Percentiles rank a stretch among this genome's conserved stretches.
Evolutionary conservation across 495 filamentous ascomycete species (phyloP).

Genomic region (Acidiella bohemica): DNA sequence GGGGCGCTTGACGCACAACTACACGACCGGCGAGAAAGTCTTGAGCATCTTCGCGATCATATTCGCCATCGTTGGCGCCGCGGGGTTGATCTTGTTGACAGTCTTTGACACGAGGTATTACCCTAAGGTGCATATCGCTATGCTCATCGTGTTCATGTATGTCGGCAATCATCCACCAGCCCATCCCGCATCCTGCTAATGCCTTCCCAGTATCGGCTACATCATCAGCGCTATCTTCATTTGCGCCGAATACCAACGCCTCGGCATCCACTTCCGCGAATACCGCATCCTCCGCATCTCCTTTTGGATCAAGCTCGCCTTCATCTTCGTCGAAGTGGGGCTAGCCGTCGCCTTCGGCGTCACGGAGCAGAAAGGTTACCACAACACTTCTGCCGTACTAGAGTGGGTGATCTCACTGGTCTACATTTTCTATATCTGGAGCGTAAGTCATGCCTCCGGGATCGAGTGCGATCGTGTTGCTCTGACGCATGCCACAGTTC

Average conservation of each 20-base stretch:
- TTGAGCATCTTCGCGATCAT: conserved; percentile 55
- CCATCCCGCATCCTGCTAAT: no score
- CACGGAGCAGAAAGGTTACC: conserved; percentile 20
- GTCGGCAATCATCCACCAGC: conserved; percentile 25
- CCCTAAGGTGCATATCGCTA: conserved; percentile 53
- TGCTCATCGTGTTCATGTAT: conserved; percentile 71
- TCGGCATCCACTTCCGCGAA: conserved; percentile 63
- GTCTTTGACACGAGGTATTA: conserved; percentile 71
- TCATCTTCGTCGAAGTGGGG: conserved; percentile 64
- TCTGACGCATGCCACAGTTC: conserved; percentile 58
- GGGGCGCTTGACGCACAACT: conserved; percentile 59
- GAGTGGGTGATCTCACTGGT: conserved; percentile 83
- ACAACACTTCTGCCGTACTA: conserved; percentile 36
- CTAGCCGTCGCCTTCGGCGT: conserved; percentile 53
- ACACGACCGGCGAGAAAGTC: conserved; percentile 50
- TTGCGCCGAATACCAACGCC: conserved; percentile 73
- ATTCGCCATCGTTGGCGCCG: conserved; percentile 61
- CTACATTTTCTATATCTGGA: conserved; percentile 49
- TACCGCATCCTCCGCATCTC: conserved; percentile 57
- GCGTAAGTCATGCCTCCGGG: neutral
- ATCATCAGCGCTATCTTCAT: conserved; percentile 70
- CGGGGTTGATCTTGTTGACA: conserved; percentile 64
- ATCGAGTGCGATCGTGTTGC: no score
- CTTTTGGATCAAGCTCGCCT: conserved; percentile 70
- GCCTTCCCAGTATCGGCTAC: conserved; percentile 40